These are phyloP conservation scores for Pythium aristosporum DNA, from an alignment of 352 stramenopile species.

Conservation along the genomic window DNA sequence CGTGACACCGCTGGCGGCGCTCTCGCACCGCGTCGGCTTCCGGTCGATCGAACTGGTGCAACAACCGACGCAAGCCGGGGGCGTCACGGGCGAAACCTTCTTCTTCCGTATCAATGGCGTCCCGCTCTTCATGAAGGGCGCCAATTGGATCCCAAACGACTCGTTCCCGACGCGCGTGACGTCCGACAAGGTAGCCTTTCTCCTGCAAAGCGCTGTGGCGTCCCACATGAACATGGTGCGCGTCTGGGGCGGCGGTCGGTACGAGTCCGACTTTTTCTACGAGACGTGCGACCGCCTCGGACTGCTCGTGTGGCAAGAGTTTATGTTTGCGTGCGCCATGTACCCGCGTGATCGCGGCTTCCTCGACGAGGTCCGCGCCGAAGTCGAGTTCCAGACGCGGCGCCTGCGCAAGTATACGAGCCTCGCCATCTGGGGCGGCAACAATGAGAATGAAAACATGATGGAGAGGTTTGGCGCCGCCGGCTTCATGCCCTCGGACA, in stretches of 20 bases:
- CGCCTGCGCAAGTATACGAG: conserved; percentile 77
- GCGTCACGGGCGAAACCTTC: conserved; percentile 55
- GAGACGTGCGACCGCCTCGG: conserved; percentile 73
- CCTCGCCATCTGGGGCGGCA: conserved; percentile 88
- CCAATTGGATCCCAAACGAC: conserved; percentile 80
- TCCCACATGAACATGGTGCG: conserved; percentile 90
- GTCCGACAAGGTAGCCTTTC: conserved; percentile 36
- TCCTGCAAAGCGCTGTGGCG: conserved; percentile 51
- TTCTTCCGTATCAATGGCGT: conserved; percentile 74
- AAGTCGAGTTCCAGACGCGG: conserved; percentile 64
- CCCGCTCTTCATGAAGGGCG: conserved; percentile 69
- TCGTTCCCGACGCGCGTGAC: conserved; percentile 67
- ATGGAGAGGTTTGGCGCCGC: conserved; percentile 72
- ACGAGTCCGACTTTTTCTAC: conserved; percentile 86
- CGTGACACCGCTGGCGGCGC: not conserved
- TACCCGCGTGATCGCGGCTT: conserved; percentile 74
- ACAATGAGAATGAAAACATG: conserved; percentile 91
- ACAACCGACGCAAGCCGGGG: conserved; percentile 43
- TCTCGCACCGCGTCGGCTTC: conserved; percentile 52
- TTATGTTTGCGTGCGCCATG: conserved; percentile 90
- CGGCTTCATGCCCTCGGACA: conserved; percentile 48
- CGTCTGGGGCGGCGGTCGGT: conserved; percentile 87
- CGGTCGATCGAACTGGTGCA: conserved; percentile 63
- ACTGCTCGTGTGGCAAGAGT: conserved; percentile 87
- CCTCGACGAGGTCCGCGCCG: conserved; percentile 45